Percentiles rank a stretch among this genome's conserved stretches.
phyloP scores from a whole-genome alignment of 176 grass and related monocot species.

The Poa annua region DNA sequence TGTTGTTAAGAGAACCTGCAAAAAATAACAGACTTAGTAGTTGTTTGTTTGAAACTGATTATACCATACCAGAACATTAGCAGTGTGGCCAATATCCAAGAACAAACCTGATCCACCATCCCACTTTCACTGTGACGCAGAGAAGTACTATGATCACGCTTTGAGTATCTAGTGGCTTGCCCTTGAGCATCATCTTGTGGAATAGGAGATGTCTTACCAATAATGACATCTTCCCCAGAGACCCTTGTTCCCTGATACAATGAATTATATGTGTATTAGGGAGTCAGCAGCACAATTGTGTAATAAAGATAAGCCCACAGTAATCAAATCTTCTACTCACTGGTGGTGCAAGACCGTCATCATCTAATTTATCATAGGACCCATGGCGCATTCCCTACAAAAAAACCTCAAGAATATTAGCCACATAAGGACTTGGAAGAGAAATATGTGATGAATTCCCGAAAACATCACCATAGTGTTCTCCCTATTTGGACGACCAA shows the following conservation, averaged over 20 bases:
- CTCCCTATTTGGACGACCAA: constrained; percentile 93
- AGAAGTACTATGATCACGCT: constrained; percentile 95
- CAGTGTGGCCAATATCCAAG: not conserved
- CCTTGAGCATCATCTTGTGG: constrained; percentile 96
- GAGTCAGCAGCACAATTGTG: not conserved
- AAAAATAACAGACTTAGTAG: constrained; percentile 26
- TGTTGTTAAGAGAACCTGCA: constrained; percentile 95
- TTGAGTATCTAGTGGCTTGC: constrained; percentile 80
- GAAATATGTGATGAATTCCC: constrained; percentile 14
- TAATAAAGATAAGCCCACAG: constrained; percentile 20
- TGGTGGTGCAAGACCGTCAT: constrained; percentile 97
- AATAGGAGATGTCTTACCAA: constrained; percentile 97
- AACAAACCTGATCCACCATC: constrained; percentile 92
- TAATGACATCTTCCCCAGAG: constrained; percentile 97
- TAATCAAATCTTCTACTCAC: constrained; percentile 53
- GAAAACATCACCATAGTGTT: constrained; percentile 79
- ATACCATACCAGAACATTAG: not conserved
- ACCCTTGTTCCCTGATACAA: constrained; percentile 92
- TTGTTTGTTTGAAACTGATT: constrained; percentile 26
- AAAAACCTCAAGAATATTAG: constrained; percentile 35
- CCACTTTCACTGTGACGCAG: constrained; percentile 96
- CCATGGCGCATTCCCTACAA: constrained; percentile 94
- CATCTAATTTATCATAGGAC: constrained; percentile 98
- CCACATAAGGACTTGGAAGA: not conserved
- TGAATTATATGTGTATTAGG: constrained; percentile 39